These are phyloP conservation scores for Schoenoplectus tabernaemontani DNA, from an alignment of 202 grass and related monocot genomes.

Conservation along the genomic window DNA sequence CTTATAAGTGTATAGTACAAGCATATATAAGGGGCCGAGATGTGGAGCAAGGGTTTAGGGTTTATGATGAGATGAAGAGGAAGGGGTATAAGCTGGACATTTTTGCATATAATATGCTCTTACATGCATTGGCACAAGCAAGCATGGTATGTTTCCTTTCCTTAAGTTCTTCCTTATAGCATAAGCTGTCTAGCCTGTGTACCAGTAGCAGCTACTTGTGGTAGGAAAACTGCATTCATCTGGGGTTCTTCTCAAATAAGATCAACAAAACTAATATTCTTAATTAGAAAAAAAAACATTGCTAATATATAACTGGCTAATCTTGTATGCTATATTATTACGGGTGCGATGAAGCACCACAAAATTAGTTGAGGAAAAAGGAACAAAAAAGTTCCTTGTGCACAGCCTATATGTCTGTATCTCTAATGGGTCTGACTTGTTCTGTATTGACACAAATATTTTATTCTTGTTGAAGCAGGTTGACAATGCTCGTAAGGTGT, in stretches of 20 bases:
- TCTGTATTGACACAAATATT: background rate
- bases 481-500: slow-evolving; percentile 67
- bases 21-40: slow-evolving; percentile 62
- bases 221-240: background rate
- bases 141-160: slow-evolving; percentile 49
- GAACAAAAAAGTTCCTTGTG: background rate
- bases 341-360: background rate
- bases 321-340: background rate
- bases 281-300: background rate
- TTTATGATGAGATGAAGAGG: slow-evolving; percentile 74
- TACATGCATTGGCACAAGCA: slow-evolving; percentile 70
- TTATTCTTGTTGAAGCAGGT: slow-evolving; percentile 34
- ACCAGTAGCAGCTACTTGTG: background rate
- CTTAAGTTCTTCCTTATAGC: background rate
- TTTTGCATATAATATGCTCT: slow-evolving; percentile 84
- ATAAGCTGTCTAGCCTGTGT: too few relatives aligned
- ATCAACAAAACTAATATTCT: background rate
- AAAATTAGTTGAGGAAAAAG: background rate
- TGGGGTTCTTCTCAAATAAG: background rate
- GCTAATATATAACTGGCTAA: background rate
- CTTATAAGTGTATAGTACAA: slow-evolving; percentile 80
- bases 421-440: background rate
- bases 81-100: slow-evolving; percentile 86
- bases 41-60: slow-evolving; percentile 47
- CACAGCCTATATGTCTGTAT: background rate